Evolutionary conservation across 768 basidiomycete species (phyloP).

Genomic region (Cyclocybe aegerita): DNA sequence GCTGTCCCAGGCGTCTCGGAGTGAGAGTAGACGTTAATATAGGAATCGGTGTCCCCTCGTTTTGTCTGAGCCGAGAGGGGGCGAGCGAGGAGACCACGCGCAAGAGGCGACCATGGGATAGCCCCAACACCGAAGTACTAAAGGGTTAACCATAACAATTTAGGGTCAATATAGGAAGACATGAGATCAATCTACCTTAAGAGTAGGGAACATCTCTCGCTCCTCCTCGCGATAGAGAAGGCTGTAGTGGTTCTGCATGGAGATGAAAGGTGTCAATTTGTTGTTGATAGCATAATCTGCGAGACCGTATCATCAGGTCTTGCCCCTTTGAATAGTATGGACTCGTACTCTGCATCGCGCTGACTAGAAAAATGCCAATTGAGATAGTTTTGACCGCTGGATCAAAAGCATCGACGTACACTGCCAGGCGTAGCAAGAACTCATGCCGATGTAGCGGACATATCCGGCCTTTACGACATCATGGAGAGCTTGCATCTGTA

Average conservation of each 20-base stretch:
- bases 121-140: conserved; percentile 49
- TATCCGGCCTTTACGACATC: conserved; percentile 66
- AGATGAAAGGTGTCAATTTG: conserved; percentile 54
- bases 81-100: conserved; percentile 46
- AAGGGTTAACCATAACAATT: background rate
- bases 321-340: conserved; percentile 50
- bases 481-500: conserved; percentile 65
- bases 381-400: background rate
- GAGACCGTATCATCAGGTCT: background rate
- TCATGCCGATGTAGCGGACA: conserved; percentile 63
- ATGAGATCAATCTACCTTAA: conserved; percentile 34
- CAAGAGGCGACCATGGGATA: conserved; percentile 59
- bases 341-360: conserved; percentile 60
- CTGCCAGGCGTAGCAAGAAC: conserved; percentile 56
- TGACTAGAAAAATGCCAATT: conserved; percentile 31
- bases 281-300: conserved; percentile 56
- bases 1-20: conserved; percentile 16
- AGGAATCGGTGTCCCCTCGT: no score
- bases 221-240: conserved; percentile 63
- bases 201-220: conserved; percentile 55
- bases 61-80: conserved; percentile 33
- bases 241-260: conserved; percentile 64
- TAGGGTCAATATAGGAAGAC: background rate
- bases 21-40: background rate
- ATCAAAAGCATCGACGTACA: conserved; percentile 32